phyloP scores from a whole-genome alignment of 768 basidiomycete species.

The Calocera viscosa region DNA sequence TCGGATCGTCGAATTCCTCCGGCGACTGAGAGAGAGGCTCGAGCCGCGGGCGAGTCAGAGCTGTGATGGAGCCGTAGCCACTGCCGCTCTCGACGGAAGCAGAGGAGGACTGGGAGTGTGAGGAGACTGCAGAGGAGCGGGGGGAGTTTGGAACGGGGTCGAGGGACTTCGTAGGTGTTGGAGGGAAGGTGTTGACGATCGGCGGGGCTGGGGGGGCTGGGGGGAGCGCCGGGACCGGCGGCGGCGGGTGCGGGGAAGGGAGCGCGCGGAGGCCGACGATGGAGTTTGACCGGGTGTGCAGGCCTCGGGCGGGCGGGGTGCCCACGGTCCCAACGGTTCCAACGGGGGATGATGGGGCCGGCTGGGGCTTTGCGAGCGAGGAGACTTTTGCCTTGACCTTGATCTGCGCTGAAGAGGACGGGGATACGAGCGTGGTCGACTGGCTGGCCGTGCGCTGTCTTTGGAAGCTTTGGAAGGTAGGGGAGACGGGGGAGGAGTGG shows the following conservation, averaged over 20 bases:
- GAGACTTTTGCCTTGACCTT: conserved; percentile 3
- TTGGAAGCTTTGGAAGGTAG: not conserved
- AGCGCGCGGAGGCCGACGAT: not conserved
- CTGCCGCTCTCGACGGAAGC: not conserved
- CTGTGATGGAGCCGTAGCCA: not conserved
- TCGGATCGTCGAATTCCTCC: not conserved
- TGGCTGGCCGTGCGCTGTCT: not conserved
- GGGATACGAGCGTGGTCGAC: not conserved
- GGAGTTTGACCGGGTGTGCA: not conserved
- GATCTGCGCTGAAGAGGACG: not conserved
- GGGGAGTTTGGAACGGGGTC: not conserved
- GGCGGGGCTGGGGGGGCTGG: not conserved
- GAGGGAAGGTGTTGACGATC: not conserved
- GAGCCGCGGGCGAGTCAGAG: not conserved
- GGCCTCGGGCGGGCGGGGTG: not conserved
- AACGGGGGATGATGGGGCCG: not conserved
- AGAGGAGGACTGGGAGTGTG: not conserved
- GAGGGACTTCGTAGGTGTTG: not conserved
- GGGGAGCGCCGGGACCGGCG: not conserved
- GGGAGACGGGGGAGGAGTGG: not conserved
- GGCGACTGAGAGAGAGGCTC: not conserved
- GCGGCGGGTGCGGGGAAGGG: not conserved
- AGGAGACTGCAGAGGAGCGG: not conserved
- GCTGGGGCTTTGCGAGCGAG: not conserved
- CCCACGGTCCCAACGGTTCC: too few species aligned